These are phyloP conservation scores for Plasmodium malariae DNA, from an alignment of 169 alveolate genomes.

Conservation along the genomic window DNA sequence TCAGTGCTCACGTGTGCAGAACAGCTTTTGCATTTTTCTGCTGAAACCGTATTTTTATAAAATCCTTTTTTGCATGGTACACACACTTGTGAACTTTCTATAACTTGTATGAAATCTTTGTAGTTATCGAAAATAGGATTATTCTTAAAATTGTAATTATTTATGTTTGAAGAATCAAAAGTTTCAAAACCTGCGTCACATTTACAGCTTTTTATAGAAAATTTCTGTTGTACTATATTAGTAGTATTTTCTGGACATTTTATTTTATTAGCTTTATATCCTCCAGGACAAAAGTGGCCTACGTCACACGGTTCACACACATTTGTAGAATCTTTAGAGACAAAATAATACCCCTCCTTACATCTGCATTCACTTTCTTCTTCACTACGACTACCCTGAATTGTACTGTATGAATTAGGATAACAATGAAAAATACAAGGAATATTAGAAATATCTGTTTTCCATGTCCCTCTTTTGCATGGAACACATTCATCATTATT, in stretches of 20 bases:
- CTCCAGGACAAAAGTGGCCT: constrained; percentile 85
- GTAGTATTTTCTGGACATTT: constrained; percentile 85
- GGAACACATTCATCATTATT: constrained; percentile 79
- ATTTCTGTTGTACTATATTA: constrained; percentile 17
- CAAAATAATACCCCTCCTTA: constrained; percentile 81
- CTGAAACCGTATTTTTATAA: constrained; percentile 44
- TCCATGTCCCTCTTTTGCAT: constrained; percentile 86
- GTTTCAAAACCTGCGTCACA: constrained; percentile 68
- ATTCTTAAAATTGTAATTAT: constrained; percentile 27
- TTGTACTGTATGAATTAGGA: constrained; percentile 77
- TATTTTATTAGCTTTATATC: constrained; percentile 73
- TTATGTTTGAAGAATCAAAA: constrained; percentile 36
- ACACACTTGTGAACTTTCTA: constrained; percentile 61
- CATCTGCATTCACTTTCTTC: constrained; percentile 84
- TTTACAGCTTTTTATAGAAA: constrained; percentile 65
- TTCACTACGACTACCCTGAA: constrained; percentile 82
- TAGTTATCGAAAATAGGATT: constrained; percentile 64
- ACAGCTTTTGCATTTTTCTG: constrained; percentile 47
- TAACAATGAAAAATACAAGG: constrained; percentile 83
- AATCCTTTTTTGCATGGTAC: constrained; percentile 60
- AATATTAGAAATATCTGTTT: constrained; percentile 78
- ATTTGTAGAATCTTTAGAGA: constrained; percentile 68
- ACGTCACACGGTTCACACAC: constrained; percentile 83
- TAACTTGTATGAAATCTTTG: constrained; percentile 47
- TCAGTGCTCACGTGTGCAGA: constrained; percentile 74